A percentile compares a stretch with the other conserved stretches of the same genome.
Evolutionary conservation across 768 basidiomycete genomes (phyloP).

Genomic region (Pleurotus giganteus): DNA sequence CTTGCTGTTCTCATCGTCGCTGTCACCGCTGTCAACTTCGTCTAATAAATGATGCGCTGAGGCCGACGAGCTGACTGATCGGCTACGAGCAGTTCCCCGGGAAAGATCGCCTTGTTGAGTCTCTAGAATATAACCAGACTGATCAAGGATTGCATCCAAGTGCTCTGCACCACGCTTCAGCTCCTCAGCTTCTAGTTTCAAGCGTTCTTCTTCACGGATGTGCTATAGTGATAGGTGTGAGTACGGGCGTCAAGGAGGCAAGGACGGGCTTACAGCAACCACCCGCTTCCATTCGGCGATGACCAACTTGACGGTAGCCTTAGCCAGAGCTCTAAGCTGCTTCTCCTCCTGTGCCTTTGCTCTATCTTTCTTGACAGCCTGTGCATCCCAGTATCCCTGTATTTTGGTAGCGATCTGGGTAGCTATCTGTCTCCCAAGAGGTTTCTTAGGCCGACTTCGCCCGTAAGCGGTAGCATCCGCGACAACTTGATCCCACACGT

Average conservation of each 20-base stretch:
- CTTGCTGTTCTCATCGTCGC: conserved; percentile 37
- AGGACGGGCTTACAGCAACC: conserved; percentile 50
- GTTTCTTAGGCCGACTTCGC: conserved; percentile 26
- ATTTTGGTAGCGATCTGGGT: conserved; percentile 64
- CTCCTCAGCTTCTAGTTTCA: conserved; percentile 72
- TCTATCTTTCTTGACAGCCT: conserved; percentile 61
- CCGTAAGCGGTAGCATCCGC: conserved; percentile 35
- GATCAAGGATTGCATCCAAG: conserved; percentile 85
- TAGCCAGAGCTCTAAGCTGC: conserved; percentile 62
- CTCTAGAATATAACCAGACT: conserved; percentile 83
- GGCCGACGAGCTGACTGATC: conserved; percentile 51
- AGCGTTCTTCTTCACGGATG: conserved; percentile 67
- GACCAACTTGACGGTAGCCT: conserved; percentile 68
- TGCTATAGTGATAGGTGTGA: conserved; percentile 40
- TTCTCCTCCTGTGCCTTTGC: conserved; percentile 62
- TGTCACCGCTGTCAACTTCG: no score
- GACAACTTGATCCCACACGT: conserved; percentile 62
- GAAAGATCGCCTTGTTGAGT: conserved; percentile 76
- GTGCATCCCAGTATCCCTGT: conserved; percentile 71
- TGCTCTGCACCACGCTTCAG: conserved; percentile 78
- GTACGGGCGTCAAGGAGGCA: background rate
- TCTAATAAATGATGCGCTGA: conserved; percentile 30
- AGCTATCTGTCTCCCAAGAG: conserved; percentile 37
- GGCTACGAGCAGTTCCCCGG: conserved; percentile 50
- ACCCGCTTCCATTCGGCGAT: conserved; percentile 86